phyloP scores from a whole-genome alignment of 148 eudicot species.

The Polygonum maritimum region DNA sequence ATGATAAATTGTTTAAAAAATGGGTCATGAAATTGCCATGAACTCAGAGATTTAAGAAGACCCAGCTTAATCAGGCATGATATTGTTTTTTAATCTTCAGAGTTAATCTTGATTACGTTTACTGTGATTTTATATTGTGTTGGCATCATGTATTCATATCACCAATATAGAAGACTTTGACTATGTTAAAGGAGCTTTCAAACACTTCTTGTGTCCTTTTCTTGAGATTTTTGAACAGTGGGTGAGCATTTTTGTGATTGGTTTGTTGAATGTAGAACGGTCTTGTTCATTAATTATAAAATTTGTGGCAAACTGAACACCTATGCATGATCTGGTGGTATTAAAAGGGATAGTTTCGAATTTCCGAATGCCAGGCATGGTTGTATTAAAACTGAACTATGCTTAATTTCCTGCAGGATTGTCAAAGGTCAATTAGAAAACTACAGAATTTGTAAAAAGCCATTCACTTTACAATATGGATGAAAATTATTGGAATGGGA shows the following conservation, averaged over 20 bases:
- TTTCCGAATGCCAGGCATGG: too few relatives aligned
- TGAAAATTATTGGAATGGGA: too few relatives aligned
- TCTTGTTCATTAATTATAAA: background rate
- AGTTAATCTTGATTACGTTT: background rate
- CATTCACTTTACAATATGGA: too few relatives aligned
- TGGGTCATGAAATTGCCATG: slow-evolving; percentile 2
- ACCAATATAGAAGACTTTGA: background rate
- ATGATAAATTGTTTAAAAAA: background rate
- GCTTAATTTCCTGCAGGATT: too few relatives aligned
- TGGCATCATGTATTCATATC: background rate
- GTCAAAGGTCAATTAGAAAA: too few relatives aligned
- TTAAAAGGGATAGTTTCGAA: background rate
- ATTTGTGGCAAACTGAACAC: background rate
- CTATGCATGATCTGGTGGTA: background rate
- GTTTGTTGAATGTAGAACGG: background rate
- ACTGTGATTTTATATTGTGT: background rate
- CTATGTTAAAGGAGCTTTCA: background rate
- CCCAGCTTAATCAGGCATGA: background rate
- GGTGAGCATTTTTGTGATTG: background rate
- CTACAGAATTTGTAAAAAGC: too few relatives aligned
- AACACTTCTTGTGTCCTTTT: background rate
- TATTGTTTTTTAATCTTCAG: background rate
- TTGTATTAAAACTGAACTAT: too few relatives aligned
- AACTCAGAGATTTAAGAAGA: background rate
- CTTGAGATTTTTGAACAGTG: background rate